These are phyloP conservation scores for Plasmodium reichenowi DNA, from an alignment of 169 alveolate species.

Conservation along the genomic window DNA sequence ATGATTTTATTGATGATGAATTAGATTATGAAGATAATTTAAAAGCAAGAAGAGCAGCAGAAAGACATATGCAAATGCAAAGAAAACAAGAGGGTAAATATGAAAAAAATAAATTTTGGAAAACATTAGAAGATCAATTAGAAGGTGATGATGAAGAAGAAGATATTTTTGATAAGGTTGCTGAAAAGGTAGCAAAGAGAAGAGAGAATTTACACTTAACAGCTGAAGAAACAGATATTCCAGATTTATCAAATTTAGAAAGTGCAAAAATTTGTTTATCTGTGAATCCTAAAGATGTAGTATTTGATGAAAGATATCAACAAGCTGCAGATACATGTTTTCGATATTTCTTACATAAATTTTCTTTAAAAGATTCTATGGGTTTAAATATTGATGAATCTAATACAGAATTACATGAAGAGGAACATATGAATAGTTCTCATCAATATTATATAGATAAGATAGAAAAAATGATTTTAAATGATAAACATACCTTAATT, in stretches of 20 bases:
- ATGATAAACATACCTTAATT: slow-evolving; percentile 85
- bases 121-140: slow-evolving; percentile 80
- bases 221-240: slow-evolving; percentile 83
- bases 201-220: slow-evolving; percentile 86
- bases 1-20: slow-evolving; percentile 87
- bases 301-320: slow-evolving; percentile 89
- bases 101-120: slow-evolving; percentile 79
- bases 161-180: slow-evolving; percentile 85
- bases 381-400: slow-evolving; percentile 74
- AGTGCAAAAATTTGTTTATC: slow-evolving; percentile 86
- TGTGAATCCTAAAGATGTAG: slow-evolving; percentile 86
- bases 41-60: slow-evolving; percentile 90
- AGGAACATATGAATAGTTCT: slow-evolving; percentile 43
- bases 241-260: slow-evolving; percentile 83
- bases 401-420: slow-evolving; percentile 75
- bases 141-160: slow-evolving; percentile 85
- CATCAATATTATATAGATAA: slow-evolving; percentile 85
- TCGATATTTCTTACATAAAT: slow-evolving; percentile 81
- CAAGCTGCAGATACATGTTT: slow-evolving; percentile 89
- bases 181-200: slow-evolving; percentile 86
- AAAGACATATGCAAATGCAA: slow-evolving; percentile 81
- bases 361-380: slow-evolving; percentile 79
- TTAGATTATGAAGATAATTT: slow-evolving; percentile 88
- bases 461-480: slow-evolving; percentile 89
- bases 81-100: slow-evolving; percentile 77